Base-by-base conservation (phyloP, 176 grass and related monocot species). In the Aegilops umbellulata region DNA sequence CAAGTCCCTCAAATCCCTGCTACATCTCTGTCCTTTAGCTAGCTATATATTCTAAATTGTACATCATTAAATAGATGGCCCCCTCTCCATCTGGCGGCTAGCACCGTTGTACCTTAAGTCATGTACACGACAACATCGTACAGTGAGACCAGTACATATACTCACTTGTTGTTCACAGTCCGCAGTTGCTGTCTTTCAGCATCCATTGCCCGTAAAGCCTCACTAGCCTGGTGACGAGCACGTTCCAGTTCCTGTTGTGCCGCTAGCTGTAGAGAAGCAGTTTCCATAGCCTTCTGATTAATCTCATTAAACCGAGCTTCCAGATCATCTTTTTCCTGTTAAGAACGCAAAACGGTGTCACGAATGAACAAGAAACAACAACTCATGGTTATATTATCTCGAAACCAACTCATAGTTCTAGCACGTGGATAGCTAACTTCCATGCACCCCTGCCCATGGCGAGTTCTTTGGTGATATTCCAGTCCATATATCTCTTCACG, bases 311-410 rank as follows among this genome's bases (percentile, higher is more conserved):
- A 94, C 19, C 55, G 88, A 65, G 77, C 82, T 93, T 99, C 97
- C 83, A 99, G 57, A 57, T 99, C 94, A 88, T 96, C 97, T 79
- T 96, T 99, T 88, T 99, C 97, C 97, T 99, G 76, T 71, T 80
- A 95, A 86, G 68, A 82, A 81, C 17, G 77, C 25, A 58, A 76
- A 70, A 70, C 17, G 57, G 10, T n/a, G 58, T 80, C 68, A 81
- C 17, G 16, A 6, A 77, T 58, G 60, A 13, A 84, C 17, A 47
- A 3, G 75, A 81, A 61, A 53, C 49, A 53, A 53, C 49, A 53
- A 53, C 49, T 53, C 49, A 19, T 53, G 49, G 49, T 53, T 53
- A 53, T 53, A 19, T 19, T 17, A 51, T 51, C 47, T 51, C 15
- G 47, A 53, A 53, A 53, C 49, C 49, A 53, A 53, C 49, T 53